Percentiles rank a stretch among this genome's conserved stretches.
Conservation (phyloP, 495 filamentous ascomycete genomes). For the Elasticomyces elasticus region DNA sequence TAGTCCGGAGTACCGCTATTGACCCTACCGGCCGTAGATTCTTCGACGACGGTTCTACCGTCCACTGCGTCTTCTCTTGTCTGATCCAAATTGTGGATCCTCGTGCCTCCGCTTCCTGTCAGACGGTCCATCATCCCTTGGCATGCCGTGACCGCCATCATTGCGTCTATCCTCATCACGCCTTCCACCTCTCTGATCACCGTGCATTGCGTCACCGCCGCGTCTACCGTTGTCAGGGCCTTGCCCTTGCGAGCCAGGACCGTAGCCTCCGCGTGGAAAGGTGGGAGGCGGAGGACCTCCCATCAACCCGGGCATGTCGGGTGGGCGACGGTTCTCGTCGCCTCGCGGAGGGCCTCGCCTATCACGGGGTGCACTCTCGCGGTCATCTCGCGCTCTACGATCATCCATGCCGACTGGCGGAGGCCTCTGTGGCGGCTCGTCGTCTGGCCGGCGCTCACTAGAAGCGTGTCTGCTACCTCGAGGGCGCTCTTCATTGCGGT, state of each 20-base stretch:
- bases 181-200: neutral
- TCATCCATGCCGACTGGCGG: constrained; percentile 8
- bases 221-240: constrained; percentile 9
- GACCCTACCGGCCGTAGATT: neutral
- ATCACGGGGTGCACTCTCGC: neutral
- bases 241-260: neutral
- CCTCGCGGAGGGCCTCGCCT: neutral
- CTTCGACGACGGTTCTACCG: constrained; percentile 1
- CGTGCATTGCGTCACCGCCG: neutral
- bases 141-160: neutral
- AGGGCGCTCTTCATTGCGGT: constrained; percentile 8
- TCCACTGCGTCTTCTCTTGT: constrained; percentile 19
- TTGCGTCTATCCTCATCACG: constrained; percentile 12
- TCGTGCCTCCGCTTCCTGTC: constrained; percentile 17
- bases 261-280: neutral
- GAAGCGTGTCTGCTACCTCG: constrained; percentile 6
- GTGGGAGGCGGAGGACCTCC: neutral
- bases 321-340: neutral
- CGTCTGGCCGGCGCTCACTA: constrained; percentile 11
- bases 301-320: constrained; percentile 1
- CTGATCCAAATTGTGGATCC: constrained; percentile 2
- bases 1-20: neutral
- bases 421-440: constrained; percentile 6
- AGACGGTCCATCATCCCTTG: constrained; percentile 4
- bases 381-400: constrained; percentile 10